Conservation (phyloP, 371 early-diverging fungal genomes). For the Mortierella sp. region DNA sequence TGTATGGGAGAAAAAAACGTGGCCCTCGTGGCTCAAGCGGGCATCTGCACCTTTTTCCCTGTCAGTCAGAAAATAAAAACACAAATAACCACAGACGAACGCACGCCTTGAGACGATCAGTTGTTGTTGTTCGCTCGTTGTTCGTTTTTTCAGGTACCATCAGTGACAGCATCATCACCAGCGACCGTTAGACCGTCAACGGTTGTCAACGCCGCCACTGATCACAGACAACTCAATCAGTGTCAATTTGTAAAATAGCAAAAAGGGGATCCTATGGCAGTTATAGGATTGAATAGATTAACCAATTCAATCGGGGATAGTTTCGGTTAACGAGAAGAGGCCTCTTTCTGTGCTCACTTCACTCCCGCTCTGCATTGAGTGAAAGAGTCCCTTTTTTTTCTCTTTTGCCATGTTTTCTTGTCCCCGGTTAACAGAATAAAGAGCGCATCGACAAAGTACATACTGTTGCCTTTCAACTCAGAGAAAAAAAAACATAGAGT, state of each 20-base stretch:
- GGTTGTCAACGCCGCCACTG: not conserved
- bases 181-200: not conserved
- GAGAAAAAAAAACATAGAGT: not conserved
- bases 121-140: not conserved
- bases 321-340: not conserved
- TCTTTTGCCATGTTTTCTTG: constrained; percentile 9
- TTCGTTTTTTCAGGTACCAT: not conserved
- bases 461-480: not conserved
- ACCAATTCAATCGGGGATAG: not conserved
- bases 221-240: not conserved
- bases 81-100: not conserved
- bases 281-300: not conserved
- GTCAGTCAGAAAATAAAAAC: not conserved
- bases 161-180: not conserved
- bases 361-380: not conserved
- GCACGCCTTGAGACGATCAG: not conserved
- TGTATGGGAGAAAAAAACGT: not conserved
- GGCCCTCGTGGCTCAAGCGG: constrained; percentile 12
- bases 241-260: not conserved
- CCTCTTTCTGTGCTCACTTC: not conserved
- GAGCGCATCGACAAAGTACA: constrained; percentile 1
- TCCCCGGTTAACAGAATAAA: constrained; percentile 9
- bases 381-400: not conserved
- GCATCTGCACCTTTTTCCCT: constrained; percentile 1
- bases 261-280: not conserved